Percentiles rank a stretch among this genome's conserved stretches.
Conservation (phyloP, 805 yeast species). For the Starmerella sp. region DNA sequence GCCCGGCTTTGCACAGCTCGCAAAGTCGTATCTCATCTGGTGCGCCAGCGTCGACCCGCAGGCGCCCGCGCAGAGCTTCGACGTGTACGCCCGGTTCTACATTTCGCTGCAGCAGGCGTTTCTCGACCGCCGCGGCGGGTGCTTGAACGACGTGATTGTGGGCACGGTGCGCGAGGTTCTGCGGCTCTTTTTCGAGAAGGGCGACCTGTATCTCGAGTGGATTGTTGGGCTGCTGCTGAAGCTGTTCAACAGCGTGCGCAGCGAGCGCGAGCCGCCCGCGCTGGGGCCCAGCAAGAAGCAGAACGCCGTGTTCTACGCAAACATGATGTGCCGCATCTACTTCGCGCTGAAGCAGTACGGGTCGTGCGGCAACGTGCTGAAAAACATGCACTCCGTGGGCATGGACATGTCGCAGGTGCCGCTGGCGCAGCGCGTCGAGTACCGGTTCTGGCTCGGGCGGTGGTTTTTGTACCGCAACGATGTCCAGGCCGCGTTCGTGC, state of each 20-base stretch:
- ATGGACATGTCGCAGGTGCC: slow-evolving; percentile 13
- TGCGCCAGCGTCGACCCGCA: slow-evolving; percentile 44
- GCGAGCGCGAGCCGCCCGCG: slow-evolving; percentile 31
- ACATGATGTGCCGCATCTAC: slow-evolving; percentile 45
- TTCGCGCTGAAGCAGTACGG: slow-evolving; percentile 35
- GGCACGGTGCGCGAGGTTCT: slow-evolving; percentile 4
- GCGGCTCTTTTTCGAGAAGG: slow-evolving; percentile 7
- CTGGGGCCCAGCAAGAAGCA: slow-evolving; percentile 32
- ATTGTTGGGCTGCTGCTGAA: slow-evolving; percentile 45
- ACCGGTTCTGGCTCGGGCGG: slow-evolving; percentile 28
- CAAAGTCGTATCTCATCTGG: slow-evolving; percentile 38
- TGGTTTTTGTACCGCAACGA: slow-evolving; percentile 24
- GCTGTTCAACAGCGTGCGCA: slow-evolving; percentile 50
- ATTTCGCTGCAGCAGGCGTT: slow-evolving; percentile 34
- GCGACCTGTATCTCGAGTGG: slow-evolving; percentile 28
- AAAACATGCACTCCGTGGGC: slow-evolving; percentile 52
- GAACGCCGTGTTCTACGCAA: slow-evolving; percentile 44
- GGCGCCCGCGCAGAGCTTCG: slow-evolving; percentile 40
- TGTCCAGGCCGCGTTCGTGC: slow-evolving; percentile 24
- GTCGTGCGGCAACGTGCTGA: slow-evolving; percentile 56
- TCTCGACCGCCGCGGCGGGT: slow-evolving; percentile 26
- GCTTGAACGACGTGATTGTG: slow-evolving; percentile 17
- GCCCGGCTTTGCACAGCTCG: slow-evolving; percentile 40
- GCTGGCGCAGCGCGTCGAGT: slow-evolving; percentile 23
- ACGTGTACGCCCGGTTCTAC: slow-evolving; percentile 39